Evolutionary conservation across 305 asterid genomes (phyloP), one percentile per base, ranked within the genome.

Genomic region (Fraxinus platypoda): DNA sequence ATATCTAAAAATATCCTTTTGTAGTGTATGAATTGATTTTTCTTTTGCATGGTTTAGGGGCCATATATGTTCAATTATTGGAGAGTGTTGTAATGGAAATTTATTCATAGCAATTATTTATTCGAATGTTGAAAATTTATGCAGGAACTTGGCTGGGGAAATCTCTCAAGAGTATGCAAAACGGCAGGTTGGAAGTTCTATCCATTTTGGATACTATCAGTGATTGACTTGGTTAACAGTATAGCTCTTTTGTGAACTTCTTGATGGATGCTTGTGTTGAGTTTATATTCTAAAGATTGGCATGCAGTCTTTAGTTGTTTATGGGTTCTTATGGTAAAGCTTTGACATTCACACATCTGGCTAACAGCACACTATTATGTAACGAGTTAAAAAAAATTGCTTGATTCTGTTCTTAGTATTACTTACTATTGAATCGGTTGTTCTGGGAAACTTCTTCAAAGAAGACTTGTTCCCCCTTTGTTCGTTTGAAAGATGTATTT

Each of bases 131-230:
- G 68, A 17, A 84, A 23, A 17, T 43, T 57, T 82, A 64, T 83
- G 76, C 90, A 96, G 99, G 93, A 97, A 97, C 87, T 92, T 97
- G 90, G 98, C 98, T 83, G 99, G 99, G 78, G 99, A 97, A 92
- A 97, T 97, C 86, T 54, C 98, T 30, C 97, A 91, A 84, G 99
- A 97, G 87, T 93, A 90, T 85, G 85, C 89, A 38, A 94, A 94
- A 75, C 93, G 98, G 26, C 98, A 93, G 99, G 99, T 94, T 83
- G 31, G 90, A 76, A 34, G 79, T 77, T 72, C 70, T 74, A 33
- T 52, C 46, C 34, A 2, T 64, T 25, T 64, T 64, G 72, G 33
- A 64, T 64, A 3, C 33, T 9, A 25, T 25, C 33, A 23, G 7
- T 21, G 33, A 23, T 64, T 64, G 72, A 8, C 33, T 1, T 62